Evolutionary conservation across 1,284 basidiomycete species (phyloP), one percentile per base, ranked within the genome.

Genomic region (Ceratobasidium sp.): DNA sequence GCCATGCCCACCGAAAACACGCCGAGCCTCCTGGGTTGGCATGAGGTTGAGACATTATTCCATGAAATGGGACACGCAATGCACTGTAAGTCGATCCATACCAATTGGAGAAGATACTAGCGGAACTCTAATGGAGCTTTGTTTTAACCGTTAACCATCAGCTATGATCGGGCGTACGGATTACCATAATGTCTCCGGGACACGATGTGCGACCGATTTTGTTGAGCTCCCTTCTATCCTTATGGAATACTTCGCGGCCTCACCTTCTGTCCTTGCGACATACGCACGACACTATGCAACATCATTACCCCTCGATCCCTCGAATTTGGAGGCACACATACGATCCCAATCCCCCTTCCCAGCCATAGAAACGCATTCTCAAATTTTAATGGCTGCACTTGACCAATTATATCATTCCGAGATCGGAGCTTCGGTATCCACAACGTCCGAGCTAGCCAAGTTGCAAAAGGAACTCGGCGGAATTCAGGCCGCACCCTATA

Each of bases 21-120:
- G 1, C 86, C 93, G 1, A 90, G 92, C 0, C 82, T 92, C 48
- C 81, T 99, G 32, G 90, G 91, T 72, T 99, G 97, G 96, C 91
- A 93, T 77, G 96, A 99, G 78, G 93, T 98, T 9, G 86, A 93
- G 79, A 99, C 97, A 1, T 83, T 99, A 23, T 98, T 97, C 82
- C 97, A 99, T 78, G 97, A 99, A 82, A 98, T 99, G 96, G 97
- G 97, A 0, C 97, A 99, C 80, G 97, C 97, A 1, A 95, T 99
- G 87, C 97, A 99, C 79, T 99, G 96, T 96, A 78, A 86, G 94
- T 85, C 4, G 8, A 36, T 59, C 39, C 12, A 26, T n/a, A 30
- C 43, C 50, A 73, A 48, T 34, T 62, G 34, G 41, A n/a, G 67
- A 16, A 55, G 52, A 48, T 67, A 48, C 9, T 74, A 67, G 64